Percentiles rank a stretch among this genome's conserved stretches.
These are phyloP conservation scores for Coemansia sp. DNA, from an alignment of 192 early-diverging fungal genomes.

Conservation along the genomic window DNA sequence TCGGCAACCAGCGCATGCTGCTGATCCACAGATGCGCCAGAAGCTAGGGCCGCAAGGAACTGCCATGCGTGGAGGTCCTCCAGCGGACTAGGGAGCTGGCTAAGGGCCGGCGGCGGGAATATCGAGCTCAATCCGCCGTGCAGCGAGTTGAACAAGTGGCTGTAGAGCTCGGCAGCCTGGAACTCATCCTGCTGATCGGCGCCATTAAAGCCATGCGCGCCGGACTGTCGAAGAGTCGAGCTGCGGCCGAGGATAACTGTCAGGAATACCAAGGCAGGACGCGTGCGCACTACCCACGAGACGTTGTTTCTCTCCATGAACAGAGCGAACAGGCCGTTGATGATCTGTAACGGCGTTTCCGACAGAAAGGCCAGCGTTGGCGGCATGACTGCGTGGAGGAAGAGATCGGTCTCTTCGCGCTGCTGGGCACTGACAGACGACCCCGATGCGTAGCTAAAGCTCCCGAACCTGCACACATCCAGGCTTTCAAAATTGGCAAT, in stretches of 20 bases:
- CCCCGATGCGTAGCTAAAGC: constrained; percentile 31
- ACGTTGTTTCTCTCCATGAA: constrained; percentile 91
- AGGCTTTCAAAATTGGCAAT: constrained; percentile 74
- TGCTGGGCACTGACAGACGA: constrained; percentile 25
- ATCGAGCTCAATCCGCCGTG: constrained; percentile 72
- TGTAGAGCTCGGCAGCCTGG: constrained; percentile 77
- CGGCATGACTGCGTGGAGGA: constrained; percentile 88
- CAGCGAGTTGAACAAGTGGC: constrained; percentile 75
- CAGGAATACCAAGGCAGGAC: constrained; percentile 84
- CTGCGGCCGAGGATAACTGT: constrained; percentile 89
- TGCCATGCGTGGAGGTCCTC: constrained; percentile 96
- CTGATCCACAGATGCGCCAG: constrained; percentile 92
- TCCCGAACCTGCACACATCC: constrained; percentile 62
- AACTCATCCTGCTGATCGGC: constrained; percentile 44
- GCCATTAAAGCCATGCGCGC: constrained; percentile 16
- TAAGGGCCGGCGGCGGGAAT: constrained; percentile 64
- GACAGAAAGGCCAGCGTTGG: constrained; percentile 76
- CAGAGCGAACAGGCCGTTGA: constrained; percentile 77
- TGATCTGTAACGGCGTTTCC: constrained; percentile 80
- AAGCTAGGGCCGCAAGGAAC: constrained; percentile 94
- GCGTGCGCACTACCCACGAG: constrained; percentile 79
- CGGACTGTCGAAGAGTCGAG: constrained; percentile 81
- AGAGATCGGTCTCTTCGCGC: constrained; percentile 78
- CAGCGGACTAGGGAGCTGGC: constrained; percentile 39
- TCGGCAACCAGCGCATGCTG: constrained; percentile 91